Evolutionary conservation across 2,329 filamentous ascomycete genomes (phyloP).

Genomic region (Chalaropsis thielavioides): DNA sequence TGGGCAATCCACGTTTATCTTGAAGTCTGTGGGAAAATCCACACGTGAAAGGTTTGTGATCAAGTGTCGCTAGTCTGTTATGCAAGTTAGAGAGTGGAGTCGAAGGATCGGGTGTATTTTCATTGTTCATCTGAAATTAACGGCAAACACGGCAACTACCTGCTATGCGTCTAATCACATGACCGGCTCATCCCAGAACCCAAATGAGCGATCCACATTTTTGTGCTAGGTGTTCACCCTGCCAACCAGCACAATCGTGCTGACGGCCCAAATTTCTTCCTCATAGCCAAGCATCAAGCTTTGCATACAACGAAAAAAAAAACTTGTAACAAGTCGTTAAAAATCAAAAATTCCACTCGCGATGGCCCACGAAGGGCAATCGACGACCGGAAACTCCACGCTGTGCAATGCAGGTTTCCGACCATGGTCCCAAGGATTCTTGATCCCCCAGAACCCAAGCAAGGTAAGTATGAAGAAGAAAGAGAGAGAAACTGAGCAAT

Average conservation of each 20-base stretch:
- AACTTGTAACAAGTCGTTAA: slow-evolving; percentile 2
- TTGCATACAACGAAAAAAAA: slow-evolving; percentile 15
- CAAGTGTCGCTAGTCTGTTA: too few species aligned
- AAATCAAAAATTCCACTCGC: slow-evolving; percentile 19
- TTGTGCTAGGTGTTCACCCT: too few species aligned
- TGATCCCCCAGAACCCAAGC: slow-evolving; percentile 18
- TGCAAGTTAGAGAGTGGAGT: too few species aligned
- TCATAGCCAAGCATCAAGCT: slow-evolving; percentile 15
- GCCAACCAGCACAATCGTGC: too few species aligned
- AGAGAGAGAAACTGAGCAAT: slow-evolving; percentile 12
- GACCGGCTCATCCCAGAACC: too few species aligned
- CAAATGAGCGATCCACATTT: too few species aligned
- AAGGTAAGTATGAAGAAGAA: slow-evolving; percentile 18
- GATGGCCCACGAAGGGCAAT: slow-evolving; percentile 19
- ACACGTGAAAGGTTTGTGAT: too few species aligned
- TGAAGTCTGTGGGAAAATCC: not conserved
- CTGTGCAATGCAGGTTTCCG: slow-evolving; percentile 18
- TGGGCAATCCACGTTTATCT: not conserved
- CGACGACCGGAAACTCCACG: slow-evolving; percentile 18
- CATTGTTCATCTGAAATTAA: too few species aligned
- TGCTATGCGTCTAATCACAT: too few species aligned
- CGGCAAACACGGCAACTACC: too few species aligned
- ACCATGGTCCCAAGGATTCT: slow-evolving; percentile 17
- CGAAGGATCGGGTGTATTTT: too few species aligned
- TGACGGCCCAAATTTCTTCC: slow-evolving; percentile 7